Evolutionary conservation across 768 basidiomycete species (phyloP).

Genomic region (Leucocoprinus sp.): DNA sequence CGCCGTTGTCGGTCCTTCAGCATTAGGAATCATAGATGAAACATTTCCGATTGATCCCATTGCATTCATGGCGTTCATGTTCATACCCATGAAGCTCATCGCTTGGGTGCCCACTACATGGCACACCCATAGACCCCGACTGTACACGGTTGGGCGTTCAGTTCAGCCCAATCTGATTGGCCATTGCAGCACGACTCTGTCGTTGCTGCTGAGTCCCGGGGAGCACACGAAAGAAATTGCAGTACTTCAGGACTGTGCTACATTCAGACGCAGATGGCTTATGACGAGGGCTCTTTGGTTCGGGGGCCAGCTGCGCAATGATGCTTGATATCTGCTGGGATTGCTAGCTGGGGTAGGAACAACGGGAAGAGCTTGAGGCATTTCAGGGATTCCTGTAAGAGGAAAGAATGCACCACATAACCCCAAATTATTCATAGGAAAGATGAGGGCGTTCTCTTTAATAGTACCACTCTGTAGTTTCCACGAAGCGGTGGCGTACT

Average conservation of each 20-base stretch:
- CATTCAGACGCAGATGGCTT: constrained; percentile 12
- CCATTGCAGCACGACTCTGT: constrained; percentile 12
- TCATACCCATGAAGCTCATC: constrained; percentile 12
- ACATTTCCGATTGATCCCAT: constrained; percentile 3
- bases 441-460: constrained; percentile 41
- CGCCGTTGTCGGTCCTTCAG: constrained; percentile 14
- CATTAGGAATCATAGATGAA: constrained; percentile 5
- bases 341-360: constrained; percentile 7
- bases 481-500: constrained; percentile 52
- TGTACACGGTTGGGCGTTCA: neutral
- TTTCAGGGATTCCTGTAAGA: constrained; percentile 41
- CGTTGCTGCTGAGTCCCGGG: constrained; percentile 19
- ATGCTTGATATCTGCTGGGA: constrained; percentile 13
- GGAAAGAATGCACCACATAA: constrained; percentile 47
- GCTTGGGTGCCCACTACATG: neutral
- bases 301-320: constrained; percentile 18
- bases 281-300: constrained; percentile 19
- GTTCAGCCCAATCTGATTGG: constrained; percentile 8
- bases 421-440: constrained; percentile 23
- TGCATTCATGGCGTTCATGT: constrained; percentile 12
- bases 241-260: constrained; percentile 10
- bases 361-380: constrained; percentile 28
- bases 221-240: constrained; percentile 9
- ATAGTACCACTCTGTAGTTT: constrained; percentile 30
- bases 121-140: neutral